phyloP scores from a whole-genome alignment of 2,329 filamentous ascomycete genomes.

The Chaetomium olivaceum region DNA sequence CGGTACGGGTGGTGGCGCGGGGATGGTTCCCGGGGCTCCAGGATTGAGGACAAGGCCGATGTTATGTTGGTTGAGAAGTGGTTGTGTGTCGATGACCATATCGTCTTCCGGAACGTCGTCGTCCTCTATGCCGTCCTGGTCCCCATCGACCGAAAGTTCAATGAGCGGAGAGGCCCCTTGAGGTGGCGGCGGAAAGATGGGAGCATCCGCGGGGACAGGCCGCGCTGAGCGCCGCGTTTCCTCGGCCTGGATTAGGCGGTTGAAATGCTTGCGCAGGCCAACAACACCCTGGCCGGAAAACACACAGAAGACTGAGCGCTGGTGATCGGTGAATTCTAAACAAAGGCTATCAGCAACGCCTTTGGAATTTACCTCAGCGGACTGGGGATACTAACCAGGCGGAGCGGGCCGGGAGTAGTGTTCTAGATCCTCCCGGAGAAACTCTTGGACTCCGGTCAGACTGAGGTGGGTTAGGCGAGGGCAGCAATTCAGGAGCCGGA shows the following conservation, averaged over 20 bases:
- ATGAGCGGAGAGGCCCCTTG: constrained; percentile 8
- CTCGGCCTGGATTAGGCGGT: constrained; percentile 38
- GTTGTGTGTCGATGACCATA: constrained; percentile 36
- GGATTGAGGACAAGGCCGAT: neutral
- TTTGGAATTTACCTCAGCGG: neutral
- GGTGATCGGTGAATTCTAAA: constrained; percentile 88
- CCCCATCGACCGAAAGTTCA: constrained; percentile 28
- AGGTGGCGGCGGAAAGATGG: constrained; percentile 10
- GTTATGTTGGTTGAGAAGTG: constrained; percentile 22
- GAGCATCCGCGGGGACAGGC: neutral
- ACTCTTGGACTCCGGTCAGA: constrained; percentile 89
- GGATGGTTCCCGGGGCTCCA: neutral
- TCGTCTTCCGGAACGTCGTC: constrained; percentile 37
- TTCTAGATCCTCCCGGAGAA: constrained; percentile 81
- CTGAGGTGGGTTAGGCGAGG: constrained; percentile 91
- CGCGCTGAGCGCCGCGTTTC: constrained; percentile 3
- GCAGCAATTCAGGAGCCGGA: constrained; percentile 84
- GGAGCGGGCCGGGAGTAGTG: constrained; percentile 85
- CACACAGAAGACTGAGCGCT: constrained; percentile 94
- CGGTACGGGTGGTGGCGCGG: neutral
- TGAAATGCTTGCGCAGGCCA: constrained; percentile 76
- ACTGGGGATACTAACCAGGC: constrained; percentile 50
- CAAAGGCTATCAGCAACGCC: constrained; percentile 31
- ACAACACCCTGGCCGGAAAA: constrained; percentile 87
- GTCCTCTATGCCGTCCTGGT: constrained; percentile 33